Conservation (phyloP, 306 rosid species). For the Dalbergia cochinchinensis region DNA sequence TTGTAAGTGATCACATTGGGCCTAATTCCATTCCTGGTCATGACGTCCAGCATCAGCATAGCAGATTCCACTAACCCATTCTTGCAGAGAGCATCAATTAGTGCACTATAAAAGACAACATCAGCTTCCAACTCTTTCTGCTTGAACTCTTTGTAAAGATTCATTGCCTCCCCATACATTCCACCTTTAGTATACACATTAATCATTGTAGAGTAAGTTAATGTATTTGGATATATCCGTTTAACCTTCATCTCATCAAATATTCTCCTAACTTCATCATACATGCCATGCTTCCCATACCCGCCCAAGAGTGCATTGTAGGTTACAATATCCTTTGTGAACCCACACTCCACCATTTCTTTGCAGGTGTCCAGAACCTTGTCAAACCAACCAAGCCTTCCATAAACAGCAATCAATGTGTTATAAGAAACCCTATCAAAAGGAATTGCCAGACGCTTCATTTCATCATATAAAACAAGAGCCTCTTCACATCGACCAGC, state of each 20-base stretch:
- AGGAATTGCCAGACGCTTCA: constrained; percentile 68
- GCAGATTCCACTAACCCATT: constrained; percentile 74
- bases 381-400: constrained; percentile 84
- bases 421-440: constrained; percentile 88
- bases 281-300: constrained; percentile 82
- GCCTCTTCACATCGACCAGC: constrained; percentile 83
- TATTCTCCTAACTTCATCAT: constrained; percentile 61
- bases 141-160: constrained; percentile 72
- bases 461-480: constrained; percentile 65
- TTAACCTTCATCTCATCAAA: constrained; percentile 73
- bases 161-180: constrained; percentile 75
- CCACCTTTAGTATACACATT: constrained; percentile 86
- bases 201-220: constrained; percentile 89
- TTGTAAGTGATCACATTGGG: constrained; percentile 94
- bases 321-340: constrained; percentile 74
- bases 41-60: constrained; percentile 80
- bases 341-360: constrained; percentile 87
- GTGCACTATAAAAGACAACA: constrained; percentile 88
- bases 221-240: constrained; percentile 60
- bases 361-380: constrained; percentile 65
- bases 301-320: constrained; percentile 91
- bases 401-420: constrained; percentile 77
- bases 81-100: constrained; percentile 82
- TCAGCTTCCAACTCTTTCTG: constrained; percentile 77
- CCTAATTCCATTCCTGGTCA: constrained; percentile 81